Base-by-base conservation (phyloP, 2,329 filamentous ascomycete genomes). In the Calonectria pteridis region DNA sequence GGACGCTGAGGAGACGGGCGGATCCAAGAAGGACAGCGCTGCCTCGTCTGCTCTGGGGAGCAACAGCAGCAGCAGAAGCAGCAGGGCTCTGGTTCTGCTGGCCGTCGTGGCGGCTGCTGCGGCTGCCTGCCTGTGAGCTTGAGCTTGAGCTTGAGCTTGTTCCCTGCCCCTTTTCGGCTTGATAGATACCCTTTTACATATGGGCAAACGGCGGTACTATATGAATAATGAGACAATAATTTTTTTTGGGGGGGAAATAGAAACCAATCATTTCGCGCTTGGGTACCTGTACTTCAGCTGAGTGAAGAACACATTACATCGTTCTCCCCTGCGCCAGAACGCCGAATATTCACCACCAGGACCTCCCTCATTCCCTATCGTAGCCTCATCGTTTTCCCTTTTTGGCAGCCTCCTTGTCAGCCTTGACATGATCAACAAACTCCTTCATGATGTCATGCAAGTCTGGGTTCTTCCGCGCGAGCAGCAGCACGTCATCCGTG, bases 401-500 rank as follows among this genome's bases (percentile, higher is more conserved):
- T 73, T 79, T 80, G 29, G 50, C 53, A 35, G 76, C 75, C 69
- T 78, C 80, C 73, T 79, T 80, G 51, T 86, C 84, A 1, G 88
- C 88, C 81, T 90, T 91, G 75, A 89, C 86, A 77, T 88, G 85
- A 69, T 95, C 93, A 33, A 95, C 87, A 79, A 92, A 92, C 65
- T 91, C 88, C 82, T 90, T 90, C 81, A 99, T 89, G 40, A 98
- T 92, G 20, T 89, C 89, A 78, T 96, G 92, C 26, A 99, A 85
- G 23, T 95, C 95, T 71, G 96, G 94, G 79, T 98, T 99, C 73
- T 96, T 92, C 74, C 97, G 89, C 31, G 95, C 93, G 35, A 99
- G 90, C 10, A 99, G 90, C 80, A 98, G 87, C 16, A 98, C 96
- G 82, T 99, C 97, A 66, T 96, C 94, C 0, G 93, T 94, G 46